A percentile compares a stretch with the other conserved stretches of the same genome.
These are phyloP conservation scores for Rhodotorula glutinis DNA, from an alignment of 1,284 basidiomycete species.

Conservation along the genomic window DNA sequence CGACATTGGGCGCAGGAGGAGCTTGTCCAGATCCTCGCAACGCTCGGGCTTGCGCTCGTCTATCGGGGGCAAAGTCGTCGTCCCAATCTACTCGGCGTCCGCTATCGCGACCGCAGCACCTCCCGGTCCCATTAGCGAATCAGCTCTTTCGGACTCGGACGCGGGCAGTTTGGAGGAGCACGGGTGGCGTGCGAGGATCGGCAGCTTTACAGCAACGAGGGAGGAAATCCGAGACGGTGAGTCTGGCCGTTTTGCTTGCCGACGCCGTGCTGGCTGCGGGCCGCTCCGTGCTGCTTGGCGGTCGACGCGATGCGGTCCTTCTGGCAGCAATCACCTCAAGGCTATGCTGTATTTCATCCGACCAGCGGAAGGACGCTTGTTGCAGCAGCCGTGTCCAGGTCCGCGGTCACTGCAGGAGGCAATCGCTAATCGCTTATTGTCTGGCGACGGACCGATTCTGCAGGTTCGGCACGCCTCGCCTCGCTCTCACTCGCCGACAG, in stretches of 20 bases:
- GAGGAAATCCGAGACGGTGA: constrained; percentile 39
- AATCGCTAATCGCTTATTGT: constrained; percentile 1
- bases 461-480: constrained; percentile 30
- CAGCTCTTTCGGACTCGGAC: constrained; percentile 14
- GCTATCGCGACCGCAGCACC: background rate
- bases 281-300: too few species aligned
- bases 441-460: background rate
- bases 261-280: too few species aligned
- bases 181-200: constrained; percentile 8
- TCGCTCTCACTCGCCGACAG: constrained; percentile 19
- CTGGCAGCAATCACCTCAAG: too few species aligned
- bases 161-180: constrained; percentile 14
- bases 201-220: constrained; percentile 33
- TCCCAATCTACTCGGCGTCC: constrained; percentile 3
- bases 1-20: constrained; percentile 8
- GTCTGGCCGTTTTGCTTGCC: background rate
- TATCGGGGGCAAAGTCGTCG: constrained; percentile 30
- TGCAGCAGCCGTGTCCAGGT: too few species aligned
- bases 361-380: too few species aligned
- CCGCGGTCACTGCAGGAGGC: background rate
- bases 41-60: constrained; percentile 21
- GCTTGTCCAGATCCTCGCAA: background rate
- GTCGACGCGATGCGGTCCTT: too few species aligned
- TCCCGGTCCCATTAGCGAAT: background rate
- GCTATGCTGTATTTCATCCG: background rate